Percentiles rank a stretch among this genome's conserved stretches.
These are phyloP conservation scores for Coniochaeta prunicola DNA, from an alignment of 2,329 filamentous ascomycete species.

Conservation along the genomic window DNA sequence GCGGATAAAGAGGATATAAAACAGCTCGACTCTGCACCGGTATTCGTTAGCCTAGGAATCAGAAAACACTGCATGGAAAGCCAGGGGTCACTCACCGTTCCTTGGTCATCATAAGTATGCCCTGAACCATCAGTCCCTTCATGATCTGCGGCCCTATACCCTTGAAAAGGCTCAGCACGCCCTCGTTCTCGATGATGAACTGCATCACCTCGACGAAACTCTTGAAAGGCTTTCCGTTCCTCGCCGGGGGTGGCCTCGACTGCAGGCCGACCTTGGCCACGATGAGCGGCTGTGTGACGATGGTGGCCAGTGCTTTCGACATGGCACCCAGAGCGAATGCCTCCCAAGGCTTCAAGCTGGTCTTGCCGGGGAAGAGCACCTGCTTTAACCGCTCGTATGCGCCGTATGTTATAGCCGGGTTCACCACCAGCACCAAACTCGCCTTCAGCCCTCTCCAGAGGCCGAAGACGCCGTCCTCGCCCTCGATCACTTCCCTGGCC, in stretches of 20 bases:
- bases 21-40: conserved; percentile 66
- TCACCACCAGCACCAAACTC: conserved; percentile 89
- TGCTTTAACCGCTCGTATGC: conserved; percentile 87
- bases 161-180: conserved; percentile 81
- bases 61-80: not conserved
- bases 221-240: conserved; percentile 87
- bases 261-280: conserved; percentile 97
- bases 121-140: conserved; percentile 90
- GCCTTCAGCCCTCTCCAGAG: conserved; percentile 95
- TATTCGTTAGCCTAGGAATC: conserved; percentile 7
- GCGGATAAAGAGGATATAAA: conserved; percentile 80
- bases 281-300: conserved; percentile 89
- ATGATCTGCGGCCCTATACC: conserved; percentile 90
- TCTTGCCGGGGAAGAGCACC: conserved; percentile 68
- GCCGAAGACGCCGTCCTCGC: conserved; percentile 82
- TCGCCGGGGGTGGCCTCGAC: conserved; percentile 77
- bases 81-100: conserved; percentile 57
- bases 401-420: conserved; percentile 95
- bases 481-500: conserved; percentile 78
- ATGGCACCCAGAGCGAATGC: conserved; percentile 91
- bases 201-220: conserved; percentile 90
- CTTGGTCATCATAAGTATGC: conserved; percentile 98
- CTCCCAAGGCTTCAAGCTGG: conserved; percentile 71
- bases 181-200: conserved; percentile 88
- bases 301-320: conserved; percentile 87